Percentiles rank a stretch among this genome's conserved stretches.
Conservation (phyloP, 1,284 basidiomycete genomes). For the Trametes hirsuta region DNA sequence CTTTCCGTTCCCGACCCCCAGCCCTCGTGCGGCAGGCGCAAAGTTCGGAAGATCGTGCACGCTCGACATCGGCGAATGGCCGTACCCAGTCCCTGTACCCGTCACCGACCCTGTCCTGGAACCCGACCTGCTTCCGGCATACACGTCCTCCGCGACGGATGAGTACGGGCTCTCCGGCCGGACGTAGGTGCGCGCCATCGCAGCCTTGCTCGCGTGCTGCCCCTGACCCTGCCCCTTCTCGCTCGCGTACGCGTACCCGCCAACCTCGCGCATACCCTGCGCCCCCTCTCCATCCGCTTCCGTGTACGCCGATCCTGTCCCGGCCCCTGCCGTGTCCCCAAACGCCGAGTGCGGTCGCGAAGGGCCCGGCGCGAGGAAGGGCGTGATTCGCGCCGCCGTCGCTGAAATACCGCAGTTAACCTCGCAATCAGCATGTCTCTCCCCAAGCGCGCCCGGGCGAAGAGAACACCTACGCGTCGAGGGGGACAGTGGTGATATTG, state of each 20-base stretch:
- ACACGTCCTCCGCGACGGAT: too few relatives aligned
- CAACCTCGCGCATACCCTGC: background rate
- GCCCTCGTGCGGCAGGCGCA: background rate
- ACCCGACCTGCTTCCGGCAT: too few relatives aligned
- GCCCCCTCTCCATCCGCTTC: too few relatives aligned
- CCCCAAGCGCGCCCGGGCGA: background rate
- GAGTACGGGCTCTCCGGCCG: too few relatives aligned
- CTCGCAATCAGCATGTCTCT: too few relatives aligned
- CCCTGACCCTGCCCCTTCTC: background rate
- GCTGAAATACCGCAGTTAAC: background rate
- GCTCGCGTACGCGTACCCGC: background rate
- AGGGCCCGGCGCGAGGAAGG: conserved; percentile 6
- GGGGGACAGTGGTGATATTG: background rate
- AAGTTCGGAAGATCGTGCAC: conserved; percentile 6
- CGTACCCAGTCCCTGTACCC: background rate
- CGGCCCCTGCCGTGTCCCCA: too few relatives aligned
- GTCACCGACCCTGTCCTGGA: too few relatives aligned
- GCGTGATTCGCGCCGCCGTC: conserved; percentile 7
- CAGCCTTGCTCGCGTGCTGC: background rate
- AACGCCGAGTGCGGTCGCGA: background rate
- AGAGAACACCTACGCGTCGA: background rate
- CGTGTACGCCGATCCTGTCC: too few relatives aligned
- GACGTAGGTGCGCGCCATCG: background rate
- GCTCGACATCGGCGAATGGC: conserved; percentile 2
- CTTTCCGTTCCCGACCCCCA: background rate